Evolutionary conservation across 83 land plant species (phyloP).

Genomic region (Picea abies): DNA sequence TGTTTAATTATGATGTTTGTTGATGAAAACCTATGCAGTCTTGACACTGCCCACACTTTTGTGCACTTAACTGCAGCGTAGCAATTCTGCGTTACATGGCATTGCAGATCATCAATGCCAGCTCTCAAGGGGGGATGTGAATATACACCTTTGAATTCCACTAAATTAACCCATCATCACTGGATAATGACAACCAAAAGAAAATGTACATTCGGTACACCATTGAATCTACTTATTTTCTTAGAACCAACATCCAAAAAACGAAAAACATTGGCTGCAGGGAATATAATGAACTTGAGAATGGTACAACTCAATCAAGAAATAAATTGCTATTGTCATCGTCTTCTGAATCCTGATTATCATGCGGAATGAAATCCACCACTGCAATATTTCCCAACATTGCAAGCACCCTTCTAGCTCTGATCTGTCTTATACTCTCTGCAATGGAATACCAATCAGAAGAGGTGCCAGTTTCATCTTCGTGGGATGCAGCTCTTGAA

Average conservation of each 20-base stretch:
- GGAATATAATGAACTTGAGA: not conserved
- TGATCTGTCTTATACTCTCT: constrained; percentile 23
- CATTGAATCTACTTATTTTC: too few relatives aligned
- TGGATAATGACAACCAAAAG: not conserved
- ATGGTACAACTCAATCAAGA: not conserved
- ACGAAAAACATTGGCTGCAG: not conserved
- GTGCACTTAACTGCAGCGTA: not conserved
- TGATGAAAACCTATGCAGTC: not conserved
- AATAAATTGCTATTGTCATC: not conserved
- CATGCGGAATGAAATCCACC: not conserved
- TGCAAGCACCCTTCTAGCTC: constrained; percentile 22
- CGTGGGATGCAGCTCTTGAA: not conserved
- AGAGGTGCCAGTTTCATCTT: constrained; percentile 11
- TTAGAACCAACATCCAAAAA: not conserved
- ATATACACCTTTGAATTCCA: constrained; percentile 3
- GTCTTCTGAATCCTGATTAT: constrained; percentile 7
- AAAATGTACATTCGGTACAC: not conserved
- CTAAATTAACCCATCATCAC: not conserved
- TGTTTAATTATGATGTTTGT: not conserved
- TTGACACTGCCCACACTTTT: not conserved
- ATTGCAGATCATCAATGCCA: not conserved
- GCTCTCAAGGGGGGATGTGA: not conserved
- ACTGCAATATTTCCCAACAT: constrained; percentile 7
- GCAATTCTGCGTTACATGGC: not conserved
- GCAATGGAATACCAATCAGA: constrained; percentile 33